These are phyloP conservation scores for Geosiphon pyriformis DNA, from an alignment of 192 early-diverging fungal species.

Conservation along the genomic window DNA sequence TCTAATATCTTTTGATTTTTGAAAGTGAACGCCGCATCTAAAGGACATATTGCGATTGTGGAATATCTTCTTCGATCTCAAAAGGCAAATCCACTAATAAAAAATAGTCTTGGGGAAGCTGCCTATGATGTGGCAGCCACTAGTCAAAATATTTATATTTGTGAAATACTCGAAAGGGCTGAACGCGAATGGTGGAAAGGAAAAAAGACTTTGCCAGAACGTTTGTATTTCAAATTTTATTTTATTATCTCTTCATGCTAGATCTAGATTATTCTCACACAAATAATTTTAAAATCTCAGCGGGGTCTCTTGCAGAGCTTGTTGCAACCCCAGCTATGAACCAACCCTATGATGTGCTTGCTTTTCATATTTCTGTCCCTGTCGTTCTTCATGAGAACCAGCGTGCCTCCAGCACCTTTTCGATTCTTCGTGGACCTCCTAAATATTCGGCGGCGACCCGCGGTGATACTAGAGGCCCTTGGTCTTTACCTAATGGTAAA, in stretches of 20 bases:
- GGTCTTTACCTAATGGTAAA: slow-evolving; percentile 52
- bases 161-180: slow-evolving; percentile 56
- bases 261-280: too few species aligned
- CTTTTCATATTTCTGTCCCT: slow-evolving; percentile 52
- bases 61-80: slow-evolving; percentile 56
- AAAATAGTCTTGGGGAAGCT: slow-evolving; percentile 62
- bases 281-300: background rate
- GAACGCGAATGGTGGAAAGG: slow-evolving; percentile 49
- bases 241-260: too few species aligned
- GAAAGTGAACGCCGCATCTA: slow-evolving; percentile 66
- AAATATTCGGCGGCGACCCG: slow-evolving; percentile 46
- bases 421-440: slow-evolving; percentile 38
- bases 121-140: slow-evolving; percentile 76
- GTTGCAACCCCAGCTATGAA: slow-evolving; percentile 26
- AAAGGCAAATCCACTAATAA: slow-evolving; percentile 55
- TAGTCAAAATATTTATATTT: slow-evolving; percentile 57
- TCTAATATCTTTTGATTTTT: too few species aligned
- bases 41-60: slow-evolving; percentile 61
- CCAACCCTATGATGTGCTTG: slow-evolving; percentile 38
- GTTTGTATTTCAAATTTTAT: slow-evolving; percentile 14
- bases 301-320: background rate
- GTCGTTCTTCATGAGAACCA: slow-evolving; percentile 68
- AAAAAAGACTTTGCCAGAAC: slow-evolving; percentile 4
- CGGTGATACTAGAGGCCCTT: slow-evolving; percentile 54
- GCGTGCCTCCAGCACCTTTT: slow-evolving; percentile 46